phyloP scores from a whole-genome alignment of 163 green algal species.

The Coccomyxa subellipsoidea region DNA sequence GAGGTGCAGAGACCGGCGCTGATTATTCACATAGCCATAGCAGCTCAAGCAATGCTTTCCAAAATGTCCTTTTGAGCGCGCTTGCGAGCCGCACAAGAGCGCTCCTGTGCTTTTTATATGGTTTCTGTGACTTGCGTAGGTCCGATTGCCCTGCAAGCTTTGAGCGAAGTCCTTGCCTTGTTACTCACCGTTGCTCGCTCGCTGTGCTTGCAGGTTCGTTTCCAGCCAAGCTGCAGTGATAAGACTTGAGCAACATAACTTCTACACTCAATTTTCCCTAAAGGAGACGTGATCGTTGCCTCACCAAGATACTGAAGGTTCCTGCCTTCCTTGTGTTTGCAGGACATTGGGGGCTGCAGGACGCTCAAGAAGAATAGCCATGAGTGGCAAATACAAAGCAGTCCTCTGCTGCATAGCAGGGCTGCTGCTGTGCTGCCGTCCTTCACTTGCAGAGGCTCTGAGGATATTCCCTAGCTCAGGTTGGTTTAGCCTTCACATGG shows the following conservation, averaged over 20 bases:
- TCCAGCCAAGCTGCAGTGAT: no score
- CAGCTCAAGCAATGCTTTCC: neutral
- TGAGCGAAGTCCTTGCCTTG: no score
- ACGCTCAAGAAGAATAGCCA: neutral
- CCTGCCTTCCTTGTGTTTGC: neutral
- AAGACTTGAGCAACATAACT: no score
- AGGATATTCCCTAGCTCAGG: neutral
- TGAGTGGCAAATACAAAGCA: neutral
- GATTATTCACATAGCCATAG: neutral
- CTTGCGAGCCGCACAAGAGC: neutral
- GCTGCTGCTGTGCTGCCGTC: neutral
- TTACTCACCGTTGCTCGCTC: no score
- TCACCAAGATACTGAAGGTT: no score
- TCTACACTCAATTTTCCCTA: no score
- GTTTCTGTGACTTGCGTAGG: no score
- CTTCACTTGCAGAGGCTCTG: neutral
- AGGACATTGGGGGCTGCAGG: neutral
- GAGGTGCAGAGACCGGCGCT: neutral
- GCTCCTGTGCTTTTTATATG: no score
- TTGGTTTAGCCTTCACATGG: no score
- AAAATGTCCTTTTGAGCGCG: neutral
- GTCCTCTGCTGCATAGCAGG: neutral
- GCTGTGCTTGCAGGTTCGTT: no score
- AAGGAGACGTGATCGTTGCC: no score
- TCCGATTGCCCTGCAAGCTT: no score